Conservation (phyloP, 768 basidiomycete genomes). For the Porphyrellus cyaneotinctus region DNA sequence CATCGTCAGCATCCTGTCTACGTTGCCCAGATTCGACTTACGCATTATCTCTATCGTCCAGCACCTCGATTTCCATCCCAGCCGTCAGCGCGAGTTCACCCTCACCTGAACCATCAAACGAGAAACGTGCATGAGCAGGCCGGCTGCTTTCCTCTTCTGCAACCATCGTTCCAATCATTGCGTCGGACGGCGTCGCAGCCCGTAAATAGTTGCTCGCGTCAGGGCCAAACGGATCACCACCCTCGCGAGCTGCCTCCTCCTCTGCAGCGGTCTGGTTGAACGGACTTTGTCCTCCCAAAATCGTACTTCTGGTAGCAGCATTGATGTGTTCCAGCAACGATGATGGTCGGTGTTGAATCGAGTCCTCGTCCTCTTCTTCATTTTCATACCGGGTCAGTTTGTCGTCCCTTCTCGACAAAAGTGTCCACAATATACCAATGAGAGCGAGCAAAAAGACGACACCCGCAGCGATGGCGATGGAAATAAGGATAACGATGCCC, state of each 20-base stretch:
- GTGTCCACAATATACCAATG: constrained; percentile 83
- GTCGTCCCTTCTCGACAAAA: constrained; percentile 81
- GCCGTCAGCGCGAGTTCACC: constrained; percentile 70
- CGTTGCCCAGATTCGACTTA: constrained; percentile 36
- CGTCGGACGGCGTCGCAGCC: constrained; percentile 78
- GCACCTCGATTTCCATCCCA: constrained; percentile 68
- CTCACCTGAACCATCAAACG: constrained; percentile 74
- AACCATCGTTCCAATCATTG: constrained; percentile 53
- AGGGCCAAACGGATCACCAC: constrained; percentile 56
- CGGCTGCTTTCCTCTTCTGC: constrained; percentile 64
- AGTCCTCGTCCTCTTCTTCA: constrained; percentile 73
- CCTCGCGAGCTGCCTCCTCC: constrained; percentile 50
- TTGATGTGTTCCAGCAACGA: constrained; percentile 89
- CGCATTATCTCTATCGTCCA: constrained; percentile 80
- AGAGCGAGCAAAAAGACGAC: constrained; percentile 85
- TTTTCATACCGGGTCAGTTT: constrained; percentile 60
- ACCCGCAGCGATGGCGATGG: constrained; percentile 94
- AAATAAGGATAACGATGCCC: constrained; percentile 93
- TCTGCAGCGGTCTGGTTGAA: constrained; percentile 40
- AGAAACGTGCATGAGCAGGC: constrained; percentile 76
- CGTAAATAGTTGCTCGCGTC: constrained; percentile 76
- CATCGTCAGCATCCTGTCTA: constrained; percentile 7
- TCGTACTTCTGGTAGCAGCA: constrained; percentile 81
- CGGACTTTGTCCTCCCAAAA: constrained; percentile 52
- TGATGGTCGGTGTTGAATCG: constrained; percentile 75